phyloP scores from a whole-genome alignment of 257 asterid species.

The Lantana camara region DNA sequence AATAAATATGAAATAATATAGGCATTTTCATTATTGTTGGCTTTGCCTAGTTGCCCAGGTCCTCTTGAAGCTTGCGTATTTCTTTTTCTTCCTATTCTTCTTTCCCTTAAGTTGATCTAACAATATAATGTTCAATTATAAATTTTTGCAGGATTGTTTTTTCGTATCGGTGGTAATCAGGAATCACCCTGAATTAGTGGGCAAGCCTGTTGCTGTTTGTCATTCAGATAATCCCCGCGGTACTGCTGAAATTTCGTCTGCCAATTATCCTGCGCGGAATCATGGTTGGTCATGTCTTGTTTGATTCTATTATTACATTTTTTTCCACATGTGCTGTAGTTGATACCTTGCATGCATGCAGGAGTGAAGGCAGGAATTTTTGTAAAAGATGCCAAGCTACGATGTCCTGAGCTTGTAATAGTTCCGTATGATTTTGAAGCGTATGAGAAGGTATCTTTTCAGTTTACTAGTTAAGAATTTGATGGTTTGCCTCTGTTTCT shows the following conservation, averaged over 20 bases:
- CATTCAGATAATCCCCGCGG: constrained; percentile 94
- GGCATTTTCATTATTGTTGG: background rate
- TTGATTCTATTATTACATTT: constrained; percentile 3
- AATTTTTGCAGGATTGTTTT: constrained; percentile 79
- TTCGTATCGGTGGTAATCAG: constrained; percentile 90
- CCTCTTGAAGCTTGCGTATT: background rate
- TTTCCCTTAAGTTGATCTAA: constrained; percentile 1
- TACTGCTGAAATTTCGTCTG: constrained; percentile 94
- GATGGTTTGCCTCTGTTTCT: constrained; percentile 5
- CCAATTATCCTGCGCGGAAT: constrained; percentile 91
- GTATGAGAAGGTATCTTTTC: constrained; percentile 77
- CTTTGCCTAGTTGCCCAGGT: constrained; percentile 1
- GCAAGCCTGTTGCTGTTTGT: constrained; percentile 91
- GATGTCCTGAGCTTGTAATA: constrained; percentile 86
- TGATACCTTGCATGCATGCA: constrained; percentile 37
- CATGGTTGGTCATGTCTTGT: constrained; percentile 58
- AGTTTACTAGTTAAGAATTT: constrained; percentile 8
- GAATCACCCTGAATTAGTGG: constrained; percentile 64
- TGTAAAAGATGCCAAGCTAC: constrained; percentile 88
- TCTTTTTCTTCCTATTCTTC: background rate
- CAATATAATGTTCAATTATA: constrained; percentile 8
- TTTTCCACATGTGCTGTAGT: constrained; percentile 9
- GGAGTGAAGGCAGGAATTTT: constrained; percentile 98
- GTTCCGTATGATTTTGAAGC: constrained; percentile 93
- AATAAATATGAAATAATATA: background rate